phyloP scores from a whole-genome alignment of 768 basidiomycete genomes.

The Mycena alexandri region DNA sequence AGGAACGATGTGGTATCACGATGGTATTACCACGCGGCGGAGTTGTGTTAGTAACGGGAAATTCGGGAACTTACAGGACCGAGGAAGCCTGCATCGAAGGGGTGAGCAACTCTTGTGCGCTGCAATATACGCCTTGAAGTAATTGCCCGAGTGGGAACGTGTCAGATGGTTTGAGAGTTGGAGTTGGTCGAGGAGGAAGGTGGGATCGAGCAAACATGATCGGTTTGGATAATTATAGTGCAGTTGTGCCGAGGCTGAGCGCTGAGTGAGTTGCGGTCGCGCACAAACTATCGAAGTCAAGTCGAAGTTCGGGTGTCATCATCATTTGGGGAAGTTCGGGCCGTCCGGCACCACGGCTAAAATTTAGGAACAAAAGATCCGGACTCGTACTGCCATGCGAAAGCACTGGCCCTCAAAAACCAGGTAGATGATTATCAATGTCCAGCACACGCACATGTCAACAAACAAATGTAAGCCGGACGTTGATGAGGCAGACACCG shows the following conservation, averaged over 20 bases:
- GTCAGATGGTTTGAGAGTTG: neutral
- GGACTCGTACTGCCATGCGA: neutral
- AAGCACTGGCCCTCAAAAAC: constrained; percentile 4
- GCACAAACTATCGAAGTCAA: too few relatives aligned
- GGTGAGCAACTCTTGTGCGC: neutral
- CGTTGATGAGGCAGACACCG: too few relatives aligned
- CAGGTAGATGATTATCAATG: too few relatives aligned
- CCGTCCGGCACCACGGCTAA: too few relatives aligned
- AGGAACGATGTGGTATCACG: constrained; percentile 7
- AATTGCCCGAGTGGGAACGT: too few relatives aligned
- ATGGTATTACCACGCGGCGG: neutral
- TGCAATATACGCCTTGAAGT: neutral
- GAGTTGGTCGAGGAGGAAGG: neutral
- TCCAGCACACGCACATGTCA: too few relatives aligned
- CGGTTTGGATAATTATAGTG: too few relatives aligned
- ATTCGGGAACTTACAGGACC: neutral
- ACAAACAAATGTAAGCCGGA: too few relatives aligned
- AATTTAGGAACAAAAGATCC: neutral
- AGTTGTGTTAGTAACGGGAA: neutral
- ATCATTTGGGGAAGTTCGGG: too few relatives aligned
- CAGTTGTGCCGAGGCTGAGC: too few relatives aligned
- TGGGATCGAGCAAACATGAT: neutral
- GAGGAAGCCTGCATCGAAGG: neutral
- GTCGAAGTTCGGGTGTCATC: too few relatives aligned
- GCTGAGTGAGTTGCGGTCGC: too few relatives aligned